phyloP scores from a whole-genome alignment of 2,329 filamentous ascomycete species.

The Pestalotiopsis sp. region DNA sequence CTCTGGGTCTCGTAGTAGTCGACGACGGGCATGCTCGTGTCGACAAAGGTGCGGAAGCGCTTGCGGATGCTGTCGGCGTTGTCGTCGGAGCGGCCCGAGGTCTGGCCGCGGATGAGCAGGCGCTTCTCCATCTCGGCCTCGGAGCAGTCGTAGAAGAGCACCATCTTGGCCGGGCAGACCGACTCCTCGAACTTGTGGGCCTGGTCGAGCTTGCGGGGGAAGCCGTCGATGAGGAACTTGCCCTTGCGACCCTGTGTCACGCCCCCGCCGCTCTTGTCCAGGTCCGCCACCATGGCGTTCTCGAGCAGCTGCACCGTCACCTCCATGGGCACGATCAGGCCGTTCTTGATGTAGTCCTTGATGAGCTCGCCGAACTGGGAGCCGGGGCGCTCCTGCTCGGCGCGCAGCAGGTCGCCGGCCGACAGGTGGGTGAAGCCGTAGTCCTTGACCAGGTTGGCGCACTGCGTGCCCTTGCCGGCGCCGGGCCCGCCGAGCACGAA shows the following conservation, averaged over 20 bases:
- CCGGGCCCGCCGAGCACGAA: conserved; percentile 97
- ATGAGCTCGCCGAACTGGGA: conserved; percentile 93
- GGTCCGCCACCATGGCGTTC: conserved; percentile 81
- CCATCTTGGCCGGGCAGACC: conserved; percentile 82
- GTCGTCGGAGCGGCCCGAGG: conserved; percentile 87
- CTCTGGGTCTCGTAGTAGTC: conserved; percentile 77
- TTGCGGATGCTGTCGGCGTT: conserved; percentile 96
- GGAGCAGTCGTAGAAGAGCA: conserved; percentile 92
- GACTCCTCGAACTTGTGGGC: conserved; percentile 89
- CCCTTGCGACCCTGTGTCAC: conserved; percentile 50
- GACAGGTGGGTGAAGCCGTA: conserved; percentile 93
- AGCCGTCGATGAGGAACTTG: conserved; percentile 80
- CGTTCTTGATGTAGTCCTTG: conserved; percentile 89
- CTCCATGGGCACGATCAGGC: conserved; percentile 97
- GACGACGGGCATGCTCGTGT: conserved; percentile 97
- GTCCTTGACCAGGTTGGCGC: conserved; percentile 81
- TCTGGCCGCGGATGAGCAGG: conserved; percentile 88
- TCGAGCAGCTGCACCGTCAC: conserved; percentile 92
- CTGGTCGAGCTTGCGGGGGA: conserved; percentile 97
- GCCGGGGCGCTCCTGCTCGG: conserved; percentile 86
- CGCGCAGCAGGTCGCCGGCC: conserved; percentile 89
- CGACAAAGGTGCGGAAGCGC: conserved; percentile 90
- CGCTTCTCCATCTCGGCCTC: conserved; percentile 86
- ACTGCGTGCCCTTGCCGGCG: conserved; percentile 96
- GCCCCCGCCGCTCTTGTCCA: conserved; percentile 48